Base-by-base conservation (phyloP, 208 protist species). In the Entamoeba invadens region DNA sequence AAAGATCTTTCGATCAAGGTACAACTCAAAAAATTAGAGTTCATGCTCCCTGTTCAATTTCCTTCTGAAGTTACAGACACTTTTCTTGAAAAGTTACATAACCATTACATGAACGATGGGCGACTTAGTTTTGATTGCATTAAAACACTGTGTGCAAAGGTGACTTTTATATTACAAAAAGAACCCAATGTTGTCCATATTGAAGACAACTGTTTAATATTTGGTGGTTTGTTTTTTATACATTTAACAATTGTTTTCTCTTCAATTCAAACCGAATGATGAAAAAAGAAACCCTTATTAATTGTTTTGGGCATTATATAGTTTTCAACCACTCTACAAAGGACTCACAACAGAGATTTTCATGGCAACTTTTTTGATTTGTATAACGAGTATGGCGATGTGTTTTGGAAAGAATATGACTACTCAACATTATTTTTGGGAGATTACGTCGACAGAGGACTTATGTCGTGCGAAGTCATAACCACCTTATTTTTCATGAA, bases 401-500 rank as follows among this genome's bases (percentile, higher is more conserved):
- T 25, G n/a, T 98, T 98, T 38, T 97, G 98, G 51, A 35, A 98
- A 44, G 96, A 96, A n/a, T 98, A 98, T 51, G 97, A 99, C 95
- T 99, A 93, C 21, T 35, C 18, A 12, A 77, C 25, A 45, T 92
- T 95, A 25, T 95, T 95, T 94, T 91, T 92, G 44, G 93, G 93
- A 18, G 93, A 94, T 92, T 94, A 94, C 50, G 93, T 94, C 35
- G 93, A 94, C 57, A 46, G 93, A 91, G 93, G 93, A 18, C 98
- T 97, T 95, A 98, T 98, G 95, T 97, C 96, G 10, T 96, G 98
- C 35, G 98, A 99, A 94, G 98, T 98, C 31, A 95, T 99, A 51
- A 96, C 98, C 4, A 95, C 98, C 45, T 96, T 99, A 0, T 96
- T 99, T 18, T 97, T 97, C 14, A 96, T 98, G 0, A 99, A 99